phyloP scores from a whole-genome alignment of 306 rosid species.

The Medicago arabica region DNA sequence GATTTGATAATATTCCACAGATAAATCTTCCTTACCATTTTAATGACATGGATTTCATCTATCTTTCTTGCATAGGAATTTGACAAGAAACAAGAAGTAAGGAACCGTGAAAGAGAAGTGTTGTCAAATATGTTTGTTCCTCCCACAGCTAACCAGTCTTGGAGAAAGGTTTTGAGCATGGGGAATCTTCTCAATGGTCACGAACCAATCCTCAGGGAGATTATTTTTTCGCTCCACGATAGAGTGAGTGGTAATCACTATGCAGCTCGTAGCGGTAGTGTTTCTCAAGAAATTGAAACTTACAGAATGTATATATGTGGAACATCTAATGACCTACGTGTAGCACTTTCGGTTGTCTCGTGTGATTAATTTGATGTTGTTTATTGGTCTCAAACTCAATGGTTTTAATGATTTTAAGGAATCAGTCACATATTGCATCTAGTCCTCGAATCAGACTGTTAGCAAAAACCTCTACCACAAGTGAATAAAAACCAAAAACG shows the following conservation, averaged over 20 bases:
- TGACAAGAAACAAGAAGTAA: slow-evolving; percentile 66
- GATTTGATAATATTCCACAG: slow-evolving; percentile 10
- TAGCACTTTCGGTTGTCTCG: slow-evolving; percentile 88
- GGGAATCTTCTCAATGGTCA: slow-evolving; percentile 99
- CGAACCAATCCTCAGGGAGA: slow-evolving; percentile 87
- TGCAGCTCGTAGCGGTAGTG: slow-evolving; percentile 56
- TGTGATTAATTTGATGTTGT: slow-evolving; percentile 67
- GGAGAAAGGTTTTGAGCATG: slow-evolving; percentile 97
- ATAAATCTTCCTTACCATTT: slow-evolving; percentile 23
- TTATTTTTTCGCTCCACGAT: slow-evolving; percentile 72
- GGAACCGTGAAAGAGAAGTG: slow-evolving; percentile 64
- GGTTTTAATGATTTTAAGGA: slow-evolving; percentile 4
- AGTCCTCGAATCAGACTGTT: background rate
- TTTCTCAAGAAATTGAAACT: slow-evolving; percentile 74
- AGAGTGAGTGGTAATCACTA: slow-evolving; percentile 76
- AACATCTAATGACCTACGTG: slow-evolving; percentile 87
- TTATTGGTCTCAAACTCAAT: slow-evolving; percentile 25
- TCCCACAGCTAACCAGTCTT: slow-evolving; percentile 91
- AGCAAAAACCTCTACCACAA: background rate
- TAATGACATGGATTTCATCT: slow-evolving; percentile 41
- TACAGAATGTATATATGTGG: slow-evolving; percentile 89
- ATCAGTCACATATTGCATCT: slow-evolving; percentile 12
- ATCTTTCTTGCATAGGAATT: slow-evolving; percentile 55
- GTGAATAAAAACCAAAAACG: no score
- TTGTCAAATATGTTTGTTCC: slow-evolving; percentile 80